These are phyloP conservation scores for Scutellaria galericulata DNA, from an alignment of 257 asterid genomes.

Conservation along the genomic window DNA sequence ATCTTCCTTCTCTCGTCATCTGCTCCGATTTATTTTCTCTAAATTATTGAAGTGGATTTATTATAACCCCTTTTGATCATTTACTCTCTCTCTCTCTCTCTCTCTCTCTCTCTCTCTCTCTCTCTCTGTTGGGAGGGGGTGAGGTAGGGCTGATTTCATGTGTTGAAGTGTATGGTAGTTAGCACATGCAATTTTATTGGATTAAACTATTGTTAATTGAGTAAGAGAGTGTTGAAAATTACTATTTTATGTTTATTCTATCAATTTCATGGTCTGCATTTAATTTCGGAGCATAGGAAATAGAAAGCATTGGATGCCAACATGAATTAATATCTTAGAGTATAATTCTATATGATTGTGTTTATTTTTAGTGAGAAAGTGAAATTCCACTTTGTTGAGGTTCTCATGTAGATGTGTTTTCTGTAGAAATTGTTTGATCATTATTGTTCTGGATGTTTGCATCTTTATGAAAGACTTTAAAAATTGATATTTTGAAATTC, in stretches of 20 bases:
- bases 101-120: neutral
- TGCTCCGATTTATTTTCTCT: slow-evolving; percentile 20
- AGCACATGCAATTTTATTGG: neutral
- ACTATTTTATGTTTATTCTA: neutral
- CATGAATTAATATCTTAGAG: slow-evolving; percentile 1
- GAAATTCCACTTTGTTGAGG: slow-evolving; percentile 18
- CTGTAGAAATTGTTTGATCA: neutral
- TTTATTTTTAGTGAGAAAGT: slow-evolving; percentile 2
- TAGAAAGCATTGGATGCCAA: neutral
- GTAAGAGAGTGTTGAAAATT: slow-evolving; percentile 2
- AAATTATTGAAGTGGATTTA: slow-evolving; percentile 36
- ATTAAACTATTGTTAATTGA: neutral
- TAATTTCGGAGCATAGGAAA: slow-evolving; percentile 7
- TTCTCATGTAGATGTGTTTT: slow-evolving; percentile 20
- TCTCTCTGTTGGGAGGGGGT: no score
- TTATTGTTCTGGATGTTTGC: neutral
- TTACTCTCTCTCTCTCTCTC: no score
- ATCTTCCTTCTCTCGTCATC: slow-evolving; percentile 18
- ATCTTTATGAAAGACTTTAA: neutral
- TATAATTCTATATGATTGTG: neutral
- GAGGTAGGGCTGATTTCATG: neutral
- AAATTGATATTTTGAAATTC: neutral
- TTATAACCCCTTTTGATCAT: neutral
- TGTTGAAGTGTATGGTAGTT: neutral
- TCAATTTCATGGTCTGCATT: slow-evolving; percentile 8